Conservation (phyloP, 495 filamentous ascomycete genomes). For the Rhypophila decipiens region DNA sequence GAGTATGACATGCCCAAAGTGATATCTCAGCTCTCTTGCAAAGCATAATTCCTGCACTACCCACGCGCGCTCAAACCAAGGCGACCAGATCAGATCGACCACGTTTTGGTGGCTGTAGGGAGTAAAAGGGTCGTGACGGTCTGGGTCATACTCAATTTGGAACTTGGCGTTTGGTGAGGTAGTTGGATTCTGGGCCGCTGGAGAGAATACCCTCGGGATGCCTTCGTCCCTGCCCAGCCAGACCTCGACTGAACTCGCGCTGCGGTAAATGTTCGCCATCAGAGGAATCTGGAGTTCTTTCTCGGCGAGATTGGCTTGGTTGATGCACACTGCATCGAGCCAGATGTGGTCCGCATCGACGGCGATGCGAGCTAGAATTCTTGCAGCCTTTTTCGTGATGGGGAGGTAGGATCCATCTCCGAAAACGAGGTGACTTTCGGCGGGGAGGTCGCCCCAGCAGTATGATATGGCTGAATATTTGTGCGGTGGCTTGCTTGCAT, state of each 20-base stretch:
- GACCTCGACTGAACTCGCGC: constrained; percentile 5
- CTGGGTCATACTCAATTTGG: background rate
- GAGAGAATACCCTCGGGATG: background rate
- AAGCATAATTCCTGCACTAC: constrained; percentile 1
- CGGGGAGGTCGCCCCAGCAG: background rate
- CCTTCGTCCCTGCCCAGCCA: constrained; percentile 13
- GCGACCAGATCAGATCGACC: background rate
- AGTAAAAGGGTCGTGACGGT: background rate
- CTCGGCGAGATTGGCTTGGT: constrained; percentile 14
- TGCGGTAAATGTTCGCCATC: constrained; percentile 16
- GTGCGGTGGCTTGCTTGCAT: background rate
- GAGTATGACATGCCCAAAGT: background rate
- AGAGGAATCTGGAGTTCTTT: constrained; percentile 9
- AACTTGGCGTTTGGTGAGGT: background rate
- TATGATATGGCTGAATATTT: constrained; percentile 1
- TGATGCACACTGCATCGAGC: constrained; percentile 21
- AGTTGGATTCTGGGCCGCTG: background rate
- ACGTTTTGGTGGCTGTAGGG: background rate
- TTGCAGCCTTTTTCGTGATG: background rate
- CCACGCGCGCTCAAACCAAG: constrained; percentile 1
- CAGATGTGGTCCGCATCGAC: constrained; percentile 7
- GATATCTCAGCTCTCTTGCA: background rate
- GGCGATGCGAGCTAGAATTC: background rate
- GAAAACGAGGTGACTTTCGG: background rate
- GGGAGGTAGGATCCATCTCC: background rate